Evolutionary conservation across 176 grass and related monocot species (phyloP).

Genomic region (Sorghum bicolor): DNA sequence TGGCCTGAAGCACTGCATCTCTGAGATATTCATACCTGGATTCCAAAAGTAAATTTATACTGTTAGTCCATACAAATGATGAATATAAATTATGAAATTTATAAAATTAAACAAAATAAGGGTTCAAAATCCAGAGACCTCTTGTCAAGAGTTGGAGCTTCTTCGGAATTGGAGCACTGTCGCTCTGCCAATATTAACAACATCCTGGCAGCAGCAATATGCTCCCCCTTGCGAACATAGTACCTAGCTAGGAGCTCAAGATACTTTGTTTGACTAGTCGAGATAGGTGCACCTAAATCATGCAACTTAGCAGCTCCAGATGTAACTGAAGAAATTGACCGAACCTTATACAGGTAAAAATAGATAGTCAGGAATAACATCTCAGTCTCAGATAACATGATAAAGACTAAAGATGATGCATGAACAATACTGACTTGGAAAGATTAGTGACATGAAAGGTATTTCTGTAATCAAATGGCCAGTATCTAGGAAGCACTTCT

Average conservation of each 20-base stretch:
- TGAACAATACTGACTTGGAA: background rate
- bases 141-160: conserved; percentile 74
- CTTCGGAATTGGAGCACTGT: conserved; percentile 64
- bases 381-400: background rate
- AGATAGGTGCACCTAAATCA: conserved; percentile 49
- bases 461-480: conserved; percentile 16
- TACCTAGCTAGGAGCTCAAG: conserved; percentile 80
- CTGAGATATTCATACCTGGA: conserved; percentile 88
- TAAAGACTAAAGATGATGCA: background rate
- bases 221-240: conserved; percentile 84
- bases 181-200: conserved; percentile 84
- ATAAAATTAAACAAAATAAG: conserved; percentile 30
- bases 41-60: conserved; percentile 33
- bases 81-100: background rate
- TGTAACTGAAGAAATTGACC: conserved; percentile 38
- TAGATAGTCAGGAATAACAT: conserved; percentile 20
- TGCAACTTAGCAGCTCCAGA: conserved; percentile 32
- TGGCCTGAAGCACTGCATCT: conserved; percentile 87
- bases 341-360: conserved; percentile 34
- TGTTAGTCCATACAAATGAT: background rate
- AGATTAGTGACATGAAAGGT: conserved; percentile 16
- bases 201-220: conserved; percentile 80
- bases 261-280: conserved; percentile 67
- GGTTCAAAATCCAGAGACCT: conserved; percentile 50
- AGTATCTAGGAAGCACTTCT: background rate